A percentile compares a stretch with the other conserved stretches of the same genome.
These are phyloP conservation scores for Trichoderma cornu-damae DNA, from an alignment of 2,329 filamentous ascomycete species.

Conservation along the genomic window DNA sequence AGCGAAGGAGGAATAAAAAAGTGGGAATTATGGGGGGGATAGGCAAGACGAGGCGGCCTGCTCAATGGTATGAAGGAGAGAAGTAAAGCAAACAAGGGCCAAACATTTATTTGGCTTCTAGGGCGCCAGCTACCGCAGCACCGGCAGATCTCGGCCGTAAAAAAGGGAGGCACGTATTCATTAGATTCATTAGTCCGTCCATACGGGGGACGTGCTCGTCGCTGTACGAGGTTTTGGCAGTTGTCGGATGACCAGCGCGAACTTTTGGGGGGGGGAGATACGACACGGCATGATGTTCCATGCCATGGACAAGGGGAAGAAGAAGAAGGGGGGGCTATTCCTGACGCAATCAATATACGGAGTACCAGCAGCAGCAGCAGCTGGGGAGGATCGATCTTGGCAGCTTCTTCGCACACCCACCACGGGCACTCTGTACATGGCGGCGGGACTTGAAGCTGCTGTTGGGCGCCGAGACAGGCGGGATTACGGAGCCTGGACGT, in stretches of 20 bases:
- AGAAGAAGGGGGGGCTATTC: conserved; percentile 2
- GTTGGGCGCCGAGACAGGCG: background rate
- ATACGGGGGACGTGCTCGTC: conserved; percentile 4
- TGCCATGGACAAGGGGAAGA: too few relatives aligned
- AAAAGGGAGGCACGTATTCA: conserved; percentile 13
- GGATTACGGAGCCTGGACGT: background rate
- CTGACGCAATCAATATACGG: background rate
- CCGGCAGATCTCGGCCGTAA: conserved; percentile 14
- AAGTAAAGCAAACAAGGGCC: background rate
- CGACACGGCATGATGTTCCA: conserved; percentile 8
- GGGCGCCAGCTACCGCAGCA: background rate
- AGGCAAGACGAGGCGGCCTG: background rate
- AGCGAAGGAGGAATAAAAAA: conserved; percentile 1
- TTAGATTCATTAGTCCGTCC: too few relatives aligned
- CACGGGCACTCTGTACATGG: background rate
- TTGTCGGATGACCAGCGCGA: conserved; percentile 12
- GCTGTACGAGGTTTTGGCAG: conserved; percentile 12
- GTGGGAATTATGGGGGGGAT: background rate
- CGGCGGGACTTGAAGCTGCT: background rate
- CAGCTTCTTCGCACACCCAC: background rate
- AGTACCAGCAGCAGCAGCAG: too few relatives aligned
- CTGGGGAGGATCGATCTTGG: conserved; percentile 1
- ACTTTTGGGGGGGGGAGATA: conserved; percentile 4
- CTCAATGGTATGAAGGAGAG: background rate
- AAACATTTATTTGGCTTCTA: background rate